Evolutionary conservation across 129 eudicot species (phyloP).

Genomic region (Oenanthe sinensis): DNA sequence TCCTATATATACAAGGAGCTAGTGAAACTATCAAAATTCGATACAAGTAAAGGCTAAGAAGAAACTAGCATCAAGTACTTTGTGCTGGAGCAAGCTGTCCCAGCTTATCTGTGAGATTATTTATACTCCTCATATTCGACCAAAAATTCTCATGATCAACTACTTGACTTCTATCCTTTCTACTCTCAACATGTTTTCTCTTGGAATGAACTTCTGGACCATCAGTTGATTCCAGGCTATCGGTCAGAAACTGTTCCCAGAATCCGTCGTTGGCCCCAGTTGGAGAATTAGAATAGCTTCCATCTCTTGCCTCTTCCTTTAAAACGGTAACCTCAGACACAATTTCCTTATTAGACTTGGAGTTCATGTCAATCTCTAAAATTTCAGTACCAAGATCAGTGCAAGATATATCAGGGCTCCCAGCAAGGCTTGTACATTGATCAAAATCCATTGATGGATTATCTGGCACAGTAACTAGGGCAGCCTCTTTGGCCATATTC

Average conservation of each 20-base stretch:
- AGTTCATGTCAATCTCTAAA: slow-evolving; percentile 49
- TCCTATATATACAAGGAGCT: not conserved
- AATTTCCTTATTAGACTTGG: slow-evolving; percentile 27
- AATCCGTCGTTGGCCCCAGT: slow-evolving; percentile 74
- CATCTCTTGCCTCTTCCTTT: slow-evolving; percentile 32
- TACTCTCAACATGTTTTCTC: slow-evolving; percentile 27
- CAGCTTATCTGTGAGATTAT: slow-evolving; percentile 56
- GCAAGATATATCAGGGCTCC: slow-evolving; percentile 51
- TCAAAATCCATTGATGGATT: slow-evolving; percentile 38
- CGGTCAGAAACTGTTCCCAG: slow-evolving; percentile 90
- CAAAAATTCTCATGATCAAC: slow-evolving; percentile 39
- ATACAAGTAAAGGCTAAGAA: not conserved
- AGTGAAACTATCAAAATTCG: not conserved
- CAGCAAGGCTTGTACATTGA: slow-evolving; percentile 44
- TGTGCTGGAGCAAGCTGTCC: slow-evolving; percentile 81
- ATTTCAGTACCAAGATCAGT: slow-evolving; percentile 26
- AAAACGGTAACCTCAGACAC: slow-evolving; percentile 15
- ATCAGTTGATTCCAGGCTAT: slow-evolving; percentile 58
- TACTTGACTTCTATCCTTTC: slow-evolving; percentile 25
- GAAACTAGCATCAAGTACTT: slow-evolving; percentile 36
- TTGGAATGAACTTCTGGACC: slow-evolving; percentile 33
- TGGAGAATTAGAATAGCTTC: slow-evolving; percentile 20
- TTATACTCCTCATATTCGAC: slow-evolving; percentile 55
- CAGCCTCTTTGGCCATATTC: slow-evolving; percentile 34
- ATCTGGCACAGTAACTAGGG: slow-evolving; percentile 15